These are phyloP conservation scores for Ascomycota sp. DNA, from an alignment of 2,329 filamentous ascomycete species.

Conservation along the genomic window DNA sequence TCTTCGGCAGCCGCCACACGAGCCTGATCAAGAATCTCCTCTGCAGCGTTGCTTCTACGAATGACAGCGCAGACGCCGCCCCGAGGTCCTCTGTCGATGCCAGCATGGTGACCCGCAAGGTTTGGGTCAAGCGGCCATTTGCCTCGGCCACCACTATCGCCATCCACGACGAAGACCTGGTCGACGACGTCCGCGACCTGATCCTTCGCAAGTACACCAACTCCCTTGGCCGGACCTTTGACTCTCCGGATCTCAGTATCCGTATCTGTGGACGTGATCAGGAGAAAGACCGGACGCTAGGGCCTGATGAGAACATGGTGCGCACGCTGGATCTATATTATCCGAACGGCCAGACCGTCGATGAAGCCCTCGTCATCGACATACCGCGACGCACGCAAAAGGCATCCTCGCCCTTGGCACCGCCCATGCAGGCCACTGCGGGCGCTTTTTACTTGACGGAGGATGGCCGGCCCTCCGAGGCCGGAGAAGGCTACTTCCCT, in stretches of 20 bases:
- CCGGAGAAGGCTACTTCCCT: slow-evolving; percentile 66
- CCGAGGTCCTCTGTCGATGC: slow-evolving; percentile 16
- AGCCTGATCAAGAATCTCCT: slow-evolving; percentile 12
- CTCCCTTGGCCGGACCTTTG: slow-evolving; percentile 71
- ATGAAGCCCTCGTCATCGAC: slow-evolving; percentile 83
- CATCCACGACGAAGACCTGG: slow-evolving; percentile 71
- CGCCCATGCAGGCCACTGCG: slow-evolving; percentile 17
- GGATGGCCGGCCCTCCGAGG: slow-evolving; percentile 44
- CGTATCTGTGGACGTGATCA: slow-evolving; percentile 55
- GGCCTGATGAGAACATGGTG: slow-evolving; percentile 70
- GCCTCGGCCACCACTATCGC: slow-evolving; percentile 75
- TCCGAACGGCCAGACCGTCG: slow-evolving; percentile 67
- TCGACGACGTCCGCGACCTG: slow-evolving; percentile 85
- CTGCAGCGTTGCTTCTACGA: slow-evolving; percentile 5
- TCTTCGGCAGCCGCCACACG: slow-evolving; percentile 17
- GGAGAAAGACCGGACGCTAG: slow-evolving; percentile 45
- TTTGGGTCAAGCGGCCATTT: slow-evolving; percentile 82
- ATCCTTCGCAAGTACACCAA: slow-evolving; percentile 89
- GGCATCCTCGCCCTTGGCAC: slow-evolving; percentile 51
- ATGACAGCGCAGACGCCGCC: slow-evolving; percentile 5
- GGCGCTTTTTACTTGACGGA: slow-evolving; percentile 38
- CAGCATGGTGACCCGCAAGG: slow-evolving; percentile 51
- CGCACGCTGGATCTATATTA: slow-evolving; percentile 64
- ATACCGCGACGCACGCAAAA: slow-evolving; percentile 64
- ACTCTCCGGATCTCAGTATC: slow-evolving; percentile 73